Evolutionary conservation across 1,139 yeast genomes (phyloP).

Genomic region (Nakaseomyces delphensis): DNA sequence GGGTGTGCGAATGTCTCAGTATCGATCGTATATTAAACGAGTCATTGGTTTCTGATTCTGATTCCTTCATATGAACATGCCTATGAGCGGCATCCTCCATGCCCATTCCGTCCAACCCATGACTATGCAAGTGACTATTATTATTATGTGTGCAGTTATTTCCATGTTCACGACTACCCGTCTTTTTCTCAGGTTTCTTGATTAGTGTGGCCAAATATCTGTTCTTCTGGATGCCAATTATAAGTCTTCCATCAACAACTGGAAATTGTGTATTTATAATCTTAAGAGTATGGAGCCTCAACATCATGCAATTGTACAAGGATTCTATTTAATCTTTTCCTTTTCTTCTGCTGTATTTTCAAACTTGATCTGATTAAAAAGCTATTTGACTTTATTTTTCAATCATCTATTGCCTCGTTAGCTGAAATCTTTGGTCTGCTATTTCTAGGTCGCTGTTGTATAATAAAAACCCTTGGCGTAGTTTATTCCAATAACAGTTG

Average conservation of each 20-base stretch:
- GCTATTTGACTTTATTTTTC: neutral
- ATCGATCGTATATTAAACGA: slow-evolving; percentile 19
- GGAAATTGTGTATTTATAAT: slow-evolving; percentile 12
- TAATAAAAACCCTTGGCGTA: no score
- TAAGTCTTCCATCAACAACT: slow-evolving; percentile 10
- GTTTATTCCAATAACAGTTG: no score
- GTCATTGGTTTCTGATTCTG: slow-evolving; percentile 35
- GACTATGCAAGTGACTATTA: neutral
- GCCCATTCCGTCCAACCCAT: neutral
- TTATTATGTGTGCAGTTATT: neutral
- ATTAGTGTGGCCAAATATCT: slow-evolving; percentile 10
- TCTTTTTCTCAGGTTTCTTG: slow-evolving; percentile 8
- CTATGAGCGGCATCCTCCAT: slow-evolving; percentile 23
- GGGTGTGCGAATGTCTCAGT: slow-evolving; percentile 8
- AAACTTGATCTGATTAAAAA: neutral
- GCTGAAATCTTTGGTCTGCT: no score
- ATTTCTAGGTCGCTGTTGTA: no score
- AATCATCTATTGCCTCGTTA: no score
- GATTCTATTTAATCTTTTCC: neutral
- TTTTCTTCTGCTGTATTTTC: neutral
- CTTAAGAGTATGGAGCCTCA: slow-evolving; percentile 10
- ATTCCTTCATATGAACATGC: slow-evolving; percentile 33
- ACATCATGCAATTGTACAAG: neutral
- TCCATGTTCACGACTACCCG: neutral
- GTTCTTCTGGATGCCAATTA: slow-evolving; percentile 7